Conservation (phyloP, 306 rosid species). For the Arachis hypogaea region DNA sequence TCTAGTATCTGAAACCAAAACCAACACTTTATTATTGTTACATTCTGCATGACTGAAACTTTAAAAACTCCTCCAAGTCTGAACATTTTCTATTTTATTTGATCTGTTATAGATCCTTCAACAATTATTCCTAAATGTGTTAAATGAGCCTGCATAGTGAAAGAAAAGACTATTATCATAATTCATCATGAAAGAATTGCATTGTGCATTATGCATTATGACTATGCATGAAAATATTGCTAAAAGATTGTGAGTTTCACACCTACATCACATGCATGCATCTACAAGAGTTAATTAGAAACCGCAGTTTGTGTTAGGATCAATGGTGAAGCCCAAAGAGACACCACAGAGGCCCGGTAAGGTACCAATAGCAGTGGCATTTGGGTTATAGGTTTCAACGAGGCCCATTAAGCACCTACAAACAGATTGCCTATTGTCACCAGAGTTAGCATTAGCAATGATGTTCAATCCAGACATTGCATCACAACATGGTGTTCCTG, state of each 20-base stretch:
- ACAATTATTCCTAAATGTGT: background rate
- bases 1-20: conserved; percentile 10
- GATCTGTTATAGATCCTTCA: conserved; percentile 10
- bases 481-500: conserved; percentile 58
- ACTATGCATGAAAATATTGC: background rate
- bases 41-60: conserved; percentile 2
- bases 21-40: conserved; percentile 13
- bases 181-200: too few relatives aligned
- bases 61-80: background rate
- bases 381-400: conserved; percentile 44
- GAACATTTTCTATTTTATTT: conserved; percentile 21
- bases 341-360: conserved; percentile 66
- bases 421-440: conserved; percentile 41
- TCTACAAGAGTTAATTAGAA: conserved; percentile 14
- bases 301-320: conserved; percentile 52
- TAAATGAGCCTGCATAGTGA: conserved; percentile 35
- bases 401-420: conserved; percentile 59
- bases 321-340: conserved; percentile 60
- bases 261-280: background rate
- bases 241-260: background rate
- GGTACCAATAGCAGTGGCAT: conserved; percentile 50
- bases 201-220: too few relatives aligned
- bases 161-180: background rate
- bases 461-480: conserved; percentile 50
- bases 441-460: conserved; percentile 34